These are phyloP conservation scores for Lachnellula cervina DNA, from an alignment of 2,329 filamentous ascomycete genomes.

Conservation along the genomic window DNA sequence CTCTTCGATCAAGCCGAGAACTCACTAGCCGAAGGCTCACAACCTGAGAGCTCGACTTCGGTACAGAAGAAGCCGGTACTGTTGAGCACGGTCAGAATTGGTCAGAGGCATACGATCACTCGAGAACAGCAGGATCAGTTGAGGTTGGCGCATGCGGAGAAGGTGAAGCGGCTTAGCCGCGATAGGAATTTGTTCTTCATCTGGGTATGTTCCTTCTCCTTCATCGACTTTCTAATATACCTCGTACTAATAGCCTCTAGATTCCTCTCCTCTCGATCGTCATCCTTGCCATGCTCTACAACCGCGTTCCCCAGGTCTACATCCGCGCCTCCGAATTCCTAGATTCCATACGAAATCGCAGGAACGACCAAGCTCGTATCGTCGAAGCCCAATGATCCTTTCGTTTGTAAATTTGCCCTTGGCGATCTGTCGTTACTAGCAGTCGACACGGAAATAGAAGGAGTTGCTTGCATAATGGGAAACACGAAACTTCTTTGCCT, in stretches of 20 bases:
- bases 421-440: neutral
- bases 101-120: slow-evolving; percentile 58
- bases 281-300: slow-evolving; percentile 46
- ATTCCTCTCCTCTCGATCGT: slow-evolving; percentile 47
- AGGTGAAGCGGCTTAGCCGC: slow-evolving; percentile 57
- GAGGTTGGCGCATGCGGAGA: slow-evolving; percentile 55
- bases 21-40: slow-evolving; percentile 11
- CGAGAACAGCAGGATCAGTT: slow-evolving; percentile 62
- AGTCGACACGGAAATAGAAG: too few relatives aligned
- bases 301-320: slow-evolving; percentile 45
- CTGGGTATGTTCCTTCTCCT: slow-evolving; percentile 46
- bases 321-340: slow-evolving; percentile 17
- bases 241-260: slow-evolving; percentile 30
- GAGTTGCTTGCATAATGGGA: too few relatives aligned
- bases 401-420: neutral
- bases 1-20: slow-evolving; percentile 44
- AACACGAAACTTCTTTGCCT: too few relatives aligned
- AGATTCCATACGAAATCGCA: slow-evolving; percentile 15
- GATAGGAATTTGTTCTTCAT: slow-evolving; percentile 65
- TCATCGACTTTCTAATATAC: neutral
- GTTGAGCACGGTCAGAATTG: slow-evolving; percentile 50
- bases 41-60: slow-evolving; percentile 31
- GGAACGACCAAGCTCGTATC: slow-evolving; percentile 11
- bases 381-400: slow-evolving; percentile 25
- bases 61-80: slow-evolving; percentile 35